phyloP scores from a whole-genome alignment of 192 early-diverging fungal genomes.

The Backusella westeae region DNA sequence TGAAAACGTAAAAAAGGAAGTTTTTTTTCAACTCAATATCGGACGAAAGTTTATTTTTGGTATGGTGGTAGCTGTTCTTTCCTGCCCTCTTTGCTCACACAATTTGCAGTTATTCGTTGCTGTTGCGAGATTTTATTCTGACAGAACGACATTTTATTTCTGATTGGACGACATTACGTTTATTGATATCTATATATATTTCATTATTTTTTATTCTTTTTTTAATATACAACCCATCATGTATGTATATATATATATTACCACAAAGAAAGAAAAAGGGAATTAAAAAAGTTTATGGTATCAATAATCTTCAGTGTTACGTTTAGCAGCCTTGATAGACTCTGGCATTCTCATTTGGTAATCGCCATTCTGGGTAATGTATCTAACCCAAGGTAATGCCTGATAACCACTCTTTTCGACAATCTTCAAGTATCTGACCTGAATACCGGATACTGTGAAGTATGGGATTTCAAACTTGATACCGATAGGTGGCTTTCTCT shows the following conservation, averaged over 20 bases:
- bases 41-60: neutral
- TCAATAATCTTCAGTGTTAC: constrained; percentile 18
- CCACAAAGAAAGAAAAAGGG: neutral
- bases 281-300: neutral
- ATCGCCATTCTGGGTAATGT: constrained; percentile 92
- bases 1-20: constrained; percentile 1
- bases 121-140: too few relatives aligned
- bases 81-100: too few relatives aligned
- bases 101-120: too few relatives aligned
- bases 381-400: constrained; percentile 86
- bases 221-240: neutral
- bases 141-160: neutral
- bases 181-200: neutral
- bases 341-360: constrained; percentile 95
- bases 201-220: neutral
- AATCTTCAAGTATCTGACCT: constrained; percentile 89
- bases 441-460: constrained; percentile 87
- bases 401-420: constrained; percentile 88
- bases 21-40: neutral
- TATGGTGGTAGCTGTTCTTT: too few relatives aligned
- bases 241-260: neutral
- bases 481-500: constrained; percentile 79
- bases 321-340: constrained; percentile 68
- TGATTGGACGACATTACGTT: constrained; percentile 12
- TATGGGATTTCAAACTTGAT: constrained; percentile 91